These are phyloP conservation scores for Paracamarosporium sp. DNA, from an alignment of 2,329 filamentous ascomycete genomes.

Conservation along the genomic window DNA sequence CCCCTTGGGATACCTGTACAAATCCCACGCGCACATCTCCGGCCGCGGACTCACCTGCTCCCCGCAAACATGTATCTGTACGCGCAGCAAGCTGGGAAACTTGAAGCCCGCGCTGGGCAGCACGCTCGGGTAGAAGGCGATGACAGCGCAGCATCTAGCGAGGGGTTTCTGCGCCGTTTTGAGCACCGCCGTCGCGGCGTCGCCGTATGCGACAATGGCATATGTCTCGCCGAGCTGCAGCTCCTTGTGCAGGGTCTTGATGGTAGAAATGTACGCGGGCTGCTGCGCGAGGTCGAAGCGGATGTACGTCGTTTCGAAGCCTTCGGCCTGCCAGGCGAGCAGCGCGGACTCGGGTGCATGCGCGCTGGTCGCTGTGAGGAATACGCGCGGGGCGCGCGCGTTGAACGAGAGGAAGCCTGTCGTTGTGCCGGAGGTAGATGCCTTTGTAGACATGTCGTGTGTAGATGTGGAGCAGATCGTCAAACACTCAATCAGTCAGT, in stretches of 20 bases:
- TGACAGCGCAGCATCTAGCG: slow-evolving; percentile 47
- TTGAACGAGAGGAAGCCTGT: slow-evolving; percentile 47
- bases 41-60: slow-evolving; percentile 39
- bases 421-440: slow-evolving; percentile 22
- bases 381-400: slow-evolving; percentile 43
- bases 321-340: slow-evolving; percentile 50
- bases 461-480: too few relatives aligned
- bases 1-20: slow-evolving; percentile 49
- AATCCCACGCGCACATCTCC: slow-evolving; percentile 45
- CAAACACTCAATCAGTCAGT: too few relatives aligned
- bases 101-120: slow-evolving; percentile 46
- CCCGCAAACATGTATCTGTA: slow-evolving; percentile 51
- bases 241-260: slow-evolving; percentile 47
- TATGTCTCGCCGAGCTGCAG: slow-evolving; percentile 48
- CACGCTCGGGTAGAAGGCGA: slow-evolving; percentile 52
- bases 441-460: slow-evolving; percentile 33
- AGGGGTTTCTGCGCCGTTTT: slow-evolving; percentile 50
- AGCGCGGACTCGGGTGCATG: slow-evolving; percentile 48
- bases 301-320: slow-evolving; percentile 50
- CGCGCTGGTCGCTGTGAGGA: slow-evolving; percentile 47
- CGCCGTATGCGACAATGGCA: slow-evolving; percentile 48
- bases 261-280: slow-evolving; percentile 37
- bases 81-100: slow-evolving; percentile 46
- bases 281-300: slow-evolving; percentile 34
- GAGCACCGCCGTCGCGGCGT: slow-evolving; percentile 50